A percentile compares a stretch with the other conserved stretches of the same genome.
These are phyloP conservation scores for Quercus phellos DNA, from an alignment of 331 rosid species.

Conservation along the genomic window DNA sequence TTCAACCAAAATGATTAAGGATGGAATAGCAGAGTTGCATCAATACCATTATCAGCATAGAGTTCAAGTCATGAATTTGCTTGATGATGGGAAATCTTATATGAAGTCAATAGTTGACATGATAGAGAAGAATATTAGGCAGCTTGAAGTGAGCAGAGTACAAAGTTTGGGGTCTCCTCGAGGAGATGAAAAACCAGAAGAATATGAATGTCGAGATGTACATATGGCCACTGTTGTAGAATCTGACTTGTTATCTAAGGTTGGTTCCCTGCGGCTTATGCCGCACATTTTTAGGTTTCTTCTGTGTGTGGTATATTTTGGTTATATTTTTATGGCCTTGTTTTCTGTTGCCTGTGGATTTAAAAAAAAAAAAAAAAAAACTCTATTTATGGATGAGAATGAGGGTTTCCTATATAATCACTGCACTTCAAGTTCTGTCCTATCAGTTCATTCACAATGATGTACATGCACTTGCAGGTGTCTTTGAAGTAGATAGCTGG, in stretches of 20 bases:
- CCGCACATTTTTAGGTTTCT: slow-evolving; percentile 11
- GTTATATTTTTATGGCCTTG: not conserved
- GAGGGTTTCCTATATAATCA: not conserved
- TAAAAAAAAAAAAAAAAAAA: too few species aligned
- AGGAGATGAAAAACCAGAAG: slow-evolving; percentile 42
- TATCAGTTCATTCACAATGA: not conserved
- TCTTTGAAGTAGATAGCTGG: not conserved
- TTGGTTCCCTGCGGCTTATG: slow-evolving; percentile 23
- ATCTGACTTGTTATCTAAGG: slow-evolving; percentile 41
- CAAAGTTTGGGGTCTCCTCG: slow-evolving; percentile 29
- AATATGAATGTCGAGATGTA: slow-evolving; percentile 53
- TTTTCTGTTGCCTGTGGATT: not conserved
- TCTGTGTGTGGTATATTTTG: not conserved
- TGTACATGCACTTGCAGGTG: not conserved
- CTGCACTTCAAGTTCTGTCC: not conserved
- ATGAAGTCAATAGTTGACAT: slow-evolving; percentile 47
- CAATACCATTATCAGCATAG: slow-evolving; percentile 50
- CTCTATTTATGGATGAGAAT: not conserved
- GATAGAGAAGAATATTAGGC: slow-evolving; percentile 48
- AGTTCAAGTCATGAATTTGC: slow-evolving; percentile 49
- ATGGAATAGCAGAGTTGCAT: slow-evolving; percentile 48
- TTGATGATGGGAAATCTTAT: slow-evolving; percentile 56
- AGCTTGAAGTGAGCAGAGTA: slow-evolving; percentile 31
- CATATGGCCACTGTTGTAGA: slow-evolving; percentile 43
- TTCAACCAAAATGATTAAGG: slow-evolving; percentile 40